Evolutionary conservation across 2,329 filamentous ascomycete species (phyloP), one percentile per base, ranked within the genome.

Genomic region (Colletotrichum agaves): DNA sequence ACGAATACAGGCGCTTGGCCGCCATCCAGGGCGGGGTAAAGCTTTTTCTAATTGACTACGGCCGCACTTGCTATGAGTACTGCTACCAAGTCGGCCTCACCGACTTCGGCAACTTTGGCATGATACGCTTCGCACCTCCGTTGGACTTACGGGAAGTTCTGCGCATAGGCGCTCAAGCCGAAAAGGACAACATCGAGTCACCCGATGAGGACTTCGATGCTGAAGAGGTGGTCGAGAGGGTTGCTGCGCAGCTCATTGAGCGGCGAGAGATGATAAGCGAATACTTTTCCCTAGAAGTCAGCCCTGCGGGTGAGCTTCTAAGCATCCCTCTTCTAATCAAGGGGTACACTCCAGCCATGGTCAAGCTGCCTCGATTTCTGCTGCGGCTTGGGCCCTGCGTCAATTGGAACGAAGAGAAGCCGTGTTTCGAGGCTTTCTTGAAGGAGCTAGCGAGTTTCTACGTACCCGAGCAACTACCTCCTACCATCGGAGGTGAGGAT

Each of bases 61-160:
- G 94, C 11, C 90, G 95, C 76, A 82, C 92, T 1, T 92, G 89
- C 77, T 92, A 90, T 69, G 95, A 98, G 73, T 97, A 95, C 77
- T 97, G 98, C 78, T 99, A 99, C 80, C 96, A 99, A 79, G 82
- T 98, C 19, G 95, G 94, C 0, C 86, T 99, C 39, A 97, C 94
- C 0, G 94, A 99, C 75, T 99, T 99, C 79, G 93, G 92, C 2
- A 99, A 99, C 76, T 98, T 97, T 74, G 96, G 96, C 3, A 79
- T 84, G 21, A 94, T 99, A 66, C 89, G 88, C 11, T 93, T 99
- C 73, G 87, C 89, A 55, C 92, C 93, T 2, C 87, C 93, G 0
- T 85, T 98, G 1, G 84, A 89, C 65, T 80, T 99, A 5, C 81
- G 84, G 4, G 88, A 92, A 63, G 78, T 98, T 5, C 84, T 99